These are phyloP conservation scores for Litchi chinensis DNA, from an alignment of 345 rosid species.

Conservation along the genomic window DNA sequence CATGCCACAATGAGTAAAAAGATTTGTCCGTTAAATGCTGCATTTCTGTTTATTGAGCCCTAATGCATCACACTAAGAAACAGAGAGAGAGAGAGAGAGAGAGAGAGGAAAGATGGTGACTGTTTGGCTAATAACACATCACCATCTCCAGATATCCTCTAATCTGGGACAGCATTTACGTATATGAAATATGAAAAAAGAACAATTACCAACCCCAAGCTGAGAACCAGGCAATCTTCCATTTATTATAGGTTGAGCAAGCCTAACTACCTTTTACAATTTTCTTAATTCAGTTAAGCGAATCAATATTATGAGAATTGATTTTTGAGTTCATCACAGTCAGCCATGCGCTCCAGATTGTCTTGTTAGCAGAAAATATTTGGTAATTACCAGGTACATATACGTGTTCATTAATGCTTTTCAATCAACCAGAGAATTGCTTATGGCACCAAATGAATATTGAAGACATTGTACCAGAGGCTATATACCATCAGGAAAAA, in stretches of 20 bases:
- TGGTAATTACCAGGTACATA: not conserved
- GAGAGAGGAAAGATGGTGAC: too few relatives aligned
- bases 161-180: not conserved
- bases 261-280: not conserved
- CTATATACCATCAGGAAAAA: too few relatives aligned
- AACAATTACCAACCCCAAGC: not conserved
- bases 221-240: not conserved
- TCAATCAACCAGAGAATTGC: too few relatives aligned
- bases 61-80: not conserved
- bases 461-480: too few relatives aligned
- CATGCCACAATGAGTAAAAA: slow-evolving; percentile 2
- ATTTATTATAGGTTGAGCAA: not conserved
- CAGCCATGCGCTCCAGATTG: not conserved
- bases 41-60: not conserved
- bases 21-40: not conserved
- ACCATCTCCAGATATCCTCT: not conserved
- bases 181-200: too few relatives aligned
- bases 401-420: not conserved
- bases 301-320: not conserved
- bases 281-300: not conserved
- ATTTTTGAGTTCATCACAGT: not conserved
- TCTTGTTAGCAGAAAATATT: not conserved
- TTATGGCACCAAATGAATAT: too few relatives aligned
- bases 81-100: not conserved
- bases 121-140: not conserved